Conservation (phyloP, 2,329 filamentous ascomycete genomes). For the Polychaeton citri region DNA sequence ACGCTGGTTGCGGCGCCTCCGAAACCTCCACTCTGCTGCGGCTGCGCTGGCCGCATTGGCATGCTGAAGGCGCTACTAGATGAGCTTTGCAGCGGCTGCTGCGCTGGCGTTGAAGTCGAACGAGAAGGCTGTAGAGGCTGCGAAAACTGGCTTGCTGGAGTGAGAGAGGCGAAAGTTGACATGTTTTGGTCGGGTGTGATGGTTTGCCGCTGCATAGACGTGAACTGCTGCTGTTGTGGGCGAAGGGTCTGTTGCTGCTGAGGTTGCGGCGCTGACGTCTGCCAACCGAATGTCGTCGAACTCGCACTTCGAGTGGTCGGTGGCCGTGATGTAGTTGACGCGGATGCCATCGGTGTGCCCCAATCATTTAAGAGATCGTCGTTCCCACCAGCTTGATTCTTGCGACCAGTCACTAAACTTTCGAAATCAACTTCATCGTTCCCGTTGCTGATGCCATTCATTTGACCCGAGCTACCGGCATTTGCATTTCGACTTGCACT, state of each 20-base stretch:
- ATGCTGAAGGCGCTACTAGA: slow-evolving; percentile 9
- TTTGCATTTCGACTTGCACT: slow-evolving; percentile 16
- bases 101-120: slow-evolving; percentile 11
- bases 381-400: slow-evolving; percentile 22
- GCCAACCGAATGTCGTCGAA: slow-evolving; percentile 39
- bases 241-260: slow-evolving; percentile 3
- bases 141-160: slow-evolving; percentile 25
- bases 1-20: slow-evolving; percentile 39
- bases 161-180: slow-evolving; percentile 19
- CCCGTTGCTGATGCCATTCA: slow-evolving; percentile 46
- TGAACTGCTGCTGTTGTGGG: slow-evolving; percentile 1
- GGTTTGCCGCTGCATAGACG: slow-evolving; percentile 9
- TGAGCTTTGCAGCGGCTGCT: neutral
- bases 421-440: slow-evolving; percentile 73
- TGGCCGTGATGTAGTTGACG: slow-evolving; percentile 14
- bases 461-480: slow-evolving; percentile 26
- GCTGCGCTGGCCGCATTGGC: slow-evolving; percentile 18
- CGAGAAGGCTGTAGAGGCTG: slow-evolving; percentile 24
- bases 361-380: slow-evolving; percentile 31
- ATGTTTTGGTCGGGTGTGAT: slow-evolving; percentile 23
- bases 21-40: slow-evolving; percentile 23
- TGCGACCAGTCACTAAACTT: slow-evolving; percentile 68
- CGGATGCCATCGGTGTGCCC: slow-evolving; percentile 21
- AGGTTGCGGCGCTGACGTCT: slow-evolving; percentile 13
- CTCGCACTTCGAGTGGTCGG: slow-evolving; percentile 11